Conservation (phyloP, 2,329 filamentous ascomycete species). For the Pseudogymnoascus sp. region DNA sequence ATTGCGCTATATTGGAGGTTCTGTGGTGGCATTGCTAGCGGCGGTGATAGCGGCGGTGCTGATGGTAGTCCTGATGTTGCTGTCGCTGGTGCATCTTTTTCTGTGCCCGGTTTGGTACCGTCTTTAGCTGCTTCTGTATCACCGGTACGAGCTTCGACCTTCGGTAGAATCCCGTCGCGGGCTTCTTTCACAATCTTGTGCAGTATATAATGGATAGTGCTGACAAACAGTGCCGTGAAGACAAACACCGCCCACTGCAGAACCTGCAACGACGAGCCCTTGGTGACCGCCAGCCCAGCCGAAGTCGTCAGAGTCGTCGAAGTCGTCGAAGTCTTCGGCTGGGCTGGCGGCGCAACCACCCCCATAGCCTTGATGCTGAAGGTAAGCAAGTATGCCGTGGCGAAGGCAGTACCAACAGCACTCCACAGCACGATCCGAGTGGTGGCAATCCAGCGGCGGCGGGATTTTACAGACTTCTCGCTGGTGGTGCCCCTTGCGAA, state of each 20-base stretch:
- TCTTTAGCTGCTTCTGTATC: too few species aligned
- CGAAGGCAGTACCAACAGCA: not conserved
- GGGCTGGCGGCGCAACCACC: not conserved
- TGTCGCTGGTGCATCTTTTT: not conserved
- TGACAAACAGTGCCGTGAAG: not conserved
- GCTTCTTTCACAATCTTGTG: not conserved
- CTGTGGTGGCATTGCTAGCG: too few species aligned
- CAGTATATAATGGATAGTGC: not conserved
- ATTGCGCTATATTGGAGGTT: too few species aligned
- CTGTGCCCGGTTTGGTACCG: too few species aligned
- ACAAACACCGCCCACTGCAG: not conserved
- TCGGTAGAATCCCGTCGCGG: not conserved
- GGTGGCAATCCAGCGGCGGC: not conserved
- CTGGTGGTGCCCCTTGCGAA: too few species aligned
- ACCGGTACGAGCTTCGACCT: not conserved
- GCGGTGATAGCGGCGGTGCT: too few species aligned
- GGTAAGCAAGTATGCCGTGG: not conserved
- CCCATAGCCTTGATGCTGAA: not conserved
- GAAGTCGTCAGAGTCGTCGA: too few species aligned
- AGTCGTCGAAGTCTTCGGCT: too few species aligned
- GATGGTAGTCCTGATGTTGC: too few species aligned
- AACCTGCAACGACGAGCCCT: not conserved
- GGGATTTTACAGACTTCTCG: not conserved
- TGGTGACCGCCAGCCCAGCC: too few species aligned
- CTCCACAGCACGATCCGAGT: not conserved